Evolutionary conservation across 2,329 filamentous ascomycete genomes (phyloP), one percentile per base, ranked within the genome.

Genomic region (Coleophoma crateriformis): DNA sequence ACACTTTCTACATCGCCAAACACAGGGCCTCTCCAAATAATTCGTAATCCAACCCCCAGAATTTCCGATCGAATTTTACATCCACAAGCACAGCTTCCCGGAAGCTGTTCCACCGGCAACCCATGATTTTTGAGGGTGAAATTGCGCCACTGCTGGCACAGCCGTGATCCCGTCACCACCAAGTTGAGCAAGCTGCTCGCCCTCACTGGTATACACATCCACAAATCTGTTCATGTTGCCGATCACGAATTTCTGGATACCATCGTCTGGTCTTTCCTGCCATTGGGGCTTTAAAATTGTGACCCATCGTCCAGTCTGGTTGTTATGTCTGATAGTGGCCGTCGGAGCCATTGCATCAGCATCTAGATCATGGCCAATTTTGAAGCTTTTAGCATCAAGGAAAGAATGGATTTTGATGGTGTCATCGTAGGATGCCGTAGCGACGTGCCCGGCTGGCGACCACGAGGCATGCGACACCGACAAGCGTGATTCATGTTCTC

Each of bases 201-300:
- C 94, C 45, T 87, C 80, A 0, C 83, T 78, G 1, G 86, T 87
- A 65, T 87, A 99, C 0, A 99, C 79, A 63, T 99, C 94, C 1
- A 97, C 89, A 60, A 96, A 97, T 1, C 94, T 82, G 64, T 95
- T 96, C 94, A 97, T 97, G 59, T 97, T 99, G 1, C 89, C 94
- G 50, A 99, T 92, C 20, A 83, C 88, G 60, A 99, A 90, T 53
- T 92, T 90, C 55, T 95, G 85, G 5, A 95, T 82, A 7, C 85
- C 84, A 51, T 94, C 89, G 33, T 77, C 71, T 0, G 94, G 92
- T 42, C 80, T 77, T 33, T 80, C 74, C 67, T 99, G 94, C 94
- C 94, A 99, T 60, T 96, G 90, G 0, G 66, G 94, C 78, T 77
- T 95, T 64, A 76, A 67, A 33, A 80, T 96, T 0, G 90, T 95